Evolutionary conservation across 257 asterid species (phyloP), one percentile per base, ranked within the genome.

Genomic region (Craterostigma plantagineum): DNA sequence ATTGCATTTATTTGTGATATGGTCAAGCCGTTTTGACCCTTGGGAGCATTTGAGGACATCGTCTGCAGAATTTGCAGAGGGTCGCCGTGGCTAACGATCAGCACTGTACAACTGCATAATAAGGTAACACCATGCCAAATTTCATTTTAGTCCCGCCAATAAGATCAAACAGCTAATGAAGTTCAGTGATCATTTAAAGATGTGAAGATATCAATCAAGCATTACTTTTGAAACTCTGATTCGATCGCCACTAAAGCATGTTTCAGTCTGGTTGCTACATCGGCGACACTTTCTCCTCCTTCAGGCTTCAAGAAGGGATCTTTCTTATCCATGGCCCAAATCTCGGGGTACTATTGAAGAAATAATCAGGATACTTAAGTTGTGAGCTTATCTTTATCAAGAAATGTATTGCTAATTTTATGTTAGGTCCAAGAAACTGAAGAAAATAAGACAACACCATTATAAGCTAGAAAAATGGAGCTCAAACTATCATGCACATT

Each of bases 201-300:
- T 13, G 16, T 14, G 16, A 42, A 23, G 35, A 50, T 10, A 42
- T n/a, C n/a, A n/a, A n/a, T n/a, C n/a, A 51, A 37, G 10, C 34
- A 16, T 61, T 76, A 87, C 97, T 59, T 77, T 59, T 54, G 59
- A 65, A 73, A 87, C 38, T 69, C 83, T 13, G 81, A 62, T 57
- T 87, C 95, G 51, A 79, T 61, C 52, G 45, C 49, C 33, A 65
- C 53, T 52, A 87, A 61, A 40, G 95, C 95, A 45, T 50, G 63
- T 14, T 75, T 45, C 56, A 87, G 90, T 61, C 98, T 79, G 42
- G 74, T 58, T 65, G 62, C 93, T 52, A 87, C 93, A 66, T 82
- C 92, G 2, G 86, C 90, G 53, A 87, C 98, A 62, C 98, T 87
- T 68, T 87, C 98, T 64, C 98, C 98, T 46, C 92, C 93, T 68